phyloP scores from a whole-genome alignment of 805 yeast species.

The Kurtzmaniella cleridarum region DNA sequence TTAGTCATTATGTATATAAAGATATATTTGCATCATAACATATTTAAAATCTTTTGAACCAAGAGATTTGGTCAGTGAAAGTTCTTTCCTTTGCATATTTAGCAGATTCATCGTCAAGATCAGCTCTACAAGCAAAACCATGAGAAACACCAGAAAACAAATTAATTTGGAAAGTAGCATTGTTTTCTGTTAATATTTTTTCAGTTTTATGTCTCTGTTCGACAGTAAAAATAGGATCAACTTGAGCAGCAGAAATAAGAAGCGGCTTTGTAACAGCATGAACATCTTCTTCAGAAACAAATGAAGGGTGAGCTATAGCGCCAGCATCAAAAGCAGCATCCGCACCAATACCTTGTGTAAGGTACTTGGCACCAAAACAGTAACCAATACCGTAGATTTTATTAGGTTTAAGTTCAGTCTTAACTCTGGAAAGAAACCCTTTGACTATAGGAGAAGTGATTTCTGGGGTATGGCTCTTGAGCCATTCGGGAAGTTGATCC shows the following conservation, averaged over 20 bases:
- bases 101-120: conserved; percentile 45
- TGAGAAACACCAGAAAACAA: conserved; percentile 62
- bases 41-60: conserved; percentile 10
- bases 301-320: conserved; percentile 83
- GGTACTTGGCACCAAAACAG: conserved; percentile 80
- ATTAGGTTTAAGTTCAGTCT: conserved; percentile 33
- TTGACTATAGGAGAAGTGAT: conserved; percentile 44
- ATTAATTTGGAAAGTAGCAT: conserved; percentile 51
- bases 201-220: conserved; percentile 64
- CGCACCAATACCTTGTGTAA: conserved; percentile 44
- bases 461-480: conserved; percentile 45
- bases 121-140: conserved; percentile 82
- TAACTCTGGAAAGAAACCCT: conserved; percentile 41
- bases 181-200: conserved; percentile 46
- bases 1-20: no score
- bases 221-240: conserved; percentile 54
- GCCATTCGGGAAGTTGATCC: conserved; percentile 41
- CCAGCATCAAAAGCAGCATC: conserved; percentile 37
- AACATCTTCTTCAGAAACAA: conserved; percentile 61
- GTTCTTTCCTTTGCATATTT: conserved; percentile 66
- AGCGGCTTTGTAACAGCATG: conserved; percentile 53
- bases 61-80: conserved; percentile 38
- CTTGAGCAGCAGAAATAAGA: conserved; percentile 69
- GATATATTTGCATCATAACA: no score
- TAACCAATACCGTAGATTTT: conserved; percentile 64